These are phyloP conservation scores for Crepidotus variabilis DNA, from an alignment of 768 basidiomycete genomes.

Conservation along the genomic window DNA sequence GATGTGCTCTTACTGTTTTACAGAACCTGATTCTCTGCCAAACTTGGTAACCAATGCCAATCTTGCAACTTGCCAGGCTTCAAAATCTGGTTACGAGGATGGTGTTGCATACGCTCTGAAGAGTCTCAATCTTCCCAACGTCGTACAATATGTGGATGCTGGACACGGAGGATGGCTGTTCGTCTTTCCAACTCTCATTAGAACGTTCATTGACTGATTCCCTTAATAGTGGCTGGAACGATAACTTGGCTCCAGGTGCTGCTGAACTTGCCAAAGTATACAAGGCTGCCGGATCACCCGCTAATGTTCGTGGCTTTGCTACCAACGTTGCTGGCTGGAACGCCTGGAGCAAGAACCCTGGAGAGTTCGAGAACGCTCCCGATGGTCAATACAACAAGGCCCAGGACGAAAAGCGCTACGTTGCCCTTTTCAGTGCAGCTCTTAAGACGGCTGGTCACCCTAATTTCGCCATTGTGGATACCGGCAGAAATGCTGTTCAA, in stretches of 20 bases:
- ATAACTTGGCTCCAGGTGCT: conserved; percentile 26
- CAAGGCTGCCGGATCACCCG: conserved; percentile 13
- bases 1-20: conserved; percentile 21
- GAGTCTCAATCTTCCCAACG: conserved; percentile 22
- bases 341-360: not conserved
- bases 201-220: not conserved
- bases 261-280: conserved; percentile 24
- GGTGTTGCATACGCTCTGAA: conserved; percentile 23
- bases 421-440: conserved; percentile 23
- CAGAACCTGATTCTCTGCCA: conserved; percentile 30
- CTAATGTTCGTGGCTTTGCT: conserved; percentile 27
- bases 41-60: conserved; percentile 26
- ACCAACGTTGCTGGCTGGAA: conserved; percentile 33
- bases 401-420: conserved; percentile 28
- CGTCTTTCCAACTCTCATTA: not conserved
- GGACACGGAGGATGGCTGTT: conserved; percentile 29
- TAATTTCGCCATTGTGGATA: conserved; percentile 34
- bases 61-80: conserved; percentile 24
- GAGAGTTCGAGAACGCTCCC: conserved; percentile 20
- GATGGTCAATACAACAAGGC: conserved; percentile 16
- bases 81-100: conserved; percentile 21
- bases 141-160: conserved; percentile 27
- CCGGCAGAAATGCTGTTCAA: conserved; percentile 25
- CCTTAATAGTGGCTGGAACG: conserved; percentile 21
- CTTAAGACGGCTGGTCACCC: conserved; percentile 25